Percentiles rank a stretch among this genome's conserved stretches.
Conservation (phyloP, 805 yeast species). For the Myxozyma neglecta region DNA sequence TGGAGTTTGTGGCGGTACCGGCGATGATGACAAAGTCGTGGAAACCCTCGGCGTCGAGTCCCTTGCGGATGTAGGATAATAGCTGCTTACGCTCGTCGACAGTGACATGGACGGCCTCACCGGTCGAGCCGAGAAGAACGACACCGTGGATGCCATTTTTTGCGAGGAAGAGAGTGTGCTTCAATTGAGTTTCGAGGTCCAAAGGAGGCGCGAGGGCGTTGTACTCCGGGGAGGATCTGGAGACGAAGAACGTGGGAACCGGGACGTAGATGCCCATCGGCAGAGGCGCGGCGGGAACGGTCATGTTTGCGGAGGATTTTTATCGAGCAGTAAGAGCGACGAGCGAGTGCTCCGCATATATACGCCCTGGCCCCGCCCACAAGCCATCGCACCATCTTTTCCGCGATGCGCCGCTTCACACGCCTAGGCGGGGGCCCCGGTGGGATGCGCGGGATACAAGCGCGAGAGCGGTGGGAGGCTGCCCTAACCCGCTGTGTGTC, state of each 20-base stretch:
- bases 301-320: neutral
- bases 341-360: neutral
- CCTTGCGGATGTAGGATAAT: conserved; percentile 37
- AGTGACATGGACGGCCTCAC: conserved; percentile 55
- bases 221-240: conserved; percentile 37
- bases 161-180: conserved; percentile 48
- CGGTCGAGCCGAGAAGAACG: conserved; percentile 56
- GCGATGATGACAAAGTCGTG: conserved; percentile 48
- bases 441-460: neutral
- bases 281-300: conserved; percentile 2
- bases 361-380: neutral
- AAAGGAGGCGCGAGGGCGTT: conserved; percentile 34
- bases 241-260: conserved; percentile 54
- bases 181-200: conserved; percentile 49
- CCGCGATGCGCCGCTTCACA: neutral
- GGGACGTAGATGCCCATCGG: conserved; percentile 51
- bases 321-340: neutral
- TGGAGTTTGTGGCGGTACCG: conserved; percentile 51
- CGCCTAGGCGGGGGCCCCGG: neutral
- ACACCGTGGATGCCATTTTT: conserved; percentile 51
- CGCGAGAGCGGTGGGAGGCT: neutral
- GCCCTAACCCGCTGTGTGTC: neutral
- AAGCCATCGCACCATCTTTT: neutral
- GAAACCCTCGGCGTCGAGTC: conserved; percentile 42
- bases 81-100: conserved; percentile 45